Base-by-base conservation (phyloP, 495 filamentous ascomycete genomes). In the Friedmanniomyces simplex region DNA sequence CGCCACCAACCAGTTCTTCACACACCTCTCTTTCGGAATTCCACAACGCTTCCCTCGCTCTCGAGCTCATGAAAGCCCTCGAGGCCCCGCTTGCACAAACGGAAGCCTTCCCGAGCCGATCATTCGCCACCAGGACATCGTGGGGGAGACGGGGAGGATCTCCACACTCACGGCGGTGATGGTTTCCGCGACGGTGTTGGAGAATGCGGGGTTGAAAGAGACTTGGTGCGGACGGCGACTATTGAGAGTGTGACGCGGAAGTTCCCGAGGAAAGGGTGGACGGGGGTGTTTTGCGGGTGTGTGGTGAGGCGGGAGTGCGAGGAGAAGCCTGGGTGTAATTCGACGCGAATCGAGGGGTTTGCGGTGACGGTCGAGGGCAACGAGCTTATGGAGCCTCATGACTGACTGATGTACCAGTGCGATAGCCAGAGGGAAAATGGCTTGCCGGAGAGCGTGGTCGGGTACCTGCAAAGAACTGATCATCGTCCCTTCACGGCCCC, bases 321-420 rank as follows among this genome's bases (percentile, higher is more conserved):
- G n/a, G 64, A 79, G 51, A 93, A 93, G 71, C 87, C 87, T 12
- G 93, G 88, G 87, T 77, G 79, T n/a, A 87, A 94, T 74, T 86
- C 83, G 7, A 90, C 87, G n/a, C 71, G 79, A 39, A 71, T 91
- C 26, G 87, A 82, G 59, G 81, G 75, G 5, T 93, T 93, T 60
- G 76, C 77, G 5, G 74, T 78, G 7, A 79, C 75, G 25, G 84
- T 91, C 20, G 62, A 80, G 74, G 73, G 64, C 13, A 90, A 91
- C 68, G 61, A 72, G 63, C 69, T 88, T 62, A 87, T 87, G 82
- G 73, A 70, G 66, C 74, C 67, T 48, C 85, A 72, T 72, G 77
- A 80, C 37, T n/a, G n/a, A n/a, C n/a, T n/a, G n/a, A n/a, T n/a
- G n/a, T n/a, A n/a, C n/a, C n/a, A n/a, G n/a, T n/a, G n/a, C n/a